Base-by-base conservation (phyloP, 2,329 filamentous ascomycete species). In the Cordyceps farinosa region DNA sequence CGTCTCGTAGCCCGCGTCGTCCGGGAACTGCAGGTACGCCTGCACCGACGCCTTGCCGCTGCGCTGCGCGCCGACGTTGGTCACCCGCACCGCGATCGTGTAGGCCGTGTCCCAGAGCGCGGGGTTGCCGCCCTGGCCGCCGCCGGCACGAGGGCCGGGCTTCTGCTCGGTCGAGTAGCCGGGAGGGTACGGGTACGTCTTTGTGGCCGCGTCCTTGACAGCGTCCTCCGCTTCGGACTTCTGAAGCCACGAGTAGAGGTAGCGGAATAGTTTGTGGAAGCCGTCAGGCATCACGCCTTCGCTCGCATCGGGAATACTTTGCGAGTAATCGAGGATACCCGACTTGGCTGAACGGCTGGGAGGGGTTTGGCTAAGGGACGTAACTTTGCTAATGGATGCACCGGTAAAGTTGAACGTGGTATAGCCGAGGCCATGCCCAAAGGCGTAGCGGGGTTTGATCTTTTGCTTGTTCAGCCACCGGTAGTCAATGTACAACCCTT, bases 401-500 rank as follows among this genome's bases (percentile, higher is more conserved):
- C 83, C 78, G 1, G 80, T 65, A 63, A 91, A 82, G 13, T 84
- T 77, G 73, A 94, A 96, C 1, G 77, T 83, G 0, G 91, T 92
- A 77, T 95, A 96, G 59, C 88, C 91, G 2, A 97, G 82, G 0
- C 93, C 94, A 65, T 87, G 93, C 0, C 94, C 93, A 69, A 97
- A 97, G 53, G 91, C 90, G 72, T 88, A 97, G 1, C 90, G 88
- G 0, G 93, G 93, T 5, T 81, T 80, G 65, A 95, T 88, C 63
- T 82, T 80, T 61, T 88, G 76, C 72, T 89, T 90, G 79, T 97
- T 92, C 69, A 97, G 93, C 74, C 93, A 85, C 13, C 92, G 88
- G 77, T 97, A 97, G 78, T 97, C 94, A 68, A 96, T 87, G 71
- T 93, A 93, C 0, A 97, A 77, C 0, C 91, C 91, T 71, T 97